These are phyloP conservation scores for Gonium pectorale DNA, from an alignment of 139 green algal species.

Conservation along the genomic window DNA sequence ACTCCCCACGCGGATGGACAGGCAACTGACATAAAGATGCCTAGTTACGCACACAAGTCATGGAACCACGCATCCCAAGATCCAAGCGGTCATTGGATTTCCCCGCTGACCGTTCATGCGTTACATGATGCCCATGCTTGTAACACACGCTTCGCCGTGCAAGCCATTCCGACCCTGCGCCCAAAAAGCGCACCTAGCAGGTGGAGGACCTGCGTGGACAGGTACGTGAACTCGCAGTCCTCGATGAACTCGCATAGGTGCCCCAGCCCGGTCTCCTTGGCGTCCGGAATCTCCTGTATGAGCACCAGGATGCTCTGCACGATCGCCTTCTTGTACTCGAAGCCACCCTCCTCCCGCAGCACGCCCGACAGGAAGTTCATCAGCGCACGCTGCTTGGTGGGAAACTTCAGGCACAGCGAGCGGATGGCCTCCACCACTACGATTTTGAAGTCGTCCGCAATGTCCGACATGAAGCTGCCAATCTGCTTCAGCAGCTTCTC, in stretches of 20 bases:
- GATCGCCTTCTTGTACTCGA: slow-evolving; percentile 99
- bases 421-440: slow-evolving; percentile 98
- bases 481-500: slow-evolving; percentile 99
- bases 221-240: slow-evolving; percentile 99
- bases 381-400: slow-evolving; percentile 93
- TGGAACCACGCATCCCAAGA: too few relatives aligned
- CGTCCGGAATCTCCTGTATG: slow-evolving; percentile 95
- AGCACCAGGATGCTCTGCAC: slow-evolving; percentile 95
- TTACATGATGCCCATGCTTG: too few relatives aligned
- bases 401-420: slow-evolving; percentile 98
- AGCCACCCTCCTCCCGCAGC: slow-evolving; percentile 87
- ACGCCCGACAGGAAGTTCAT: slow-evolving; percentile 97
- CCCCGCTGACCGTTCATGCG: too few relatives aligned
- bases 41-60: too few relatives aligned
- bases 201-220: slow-evolving; percentile 96
- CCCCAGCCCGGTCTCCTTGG: slow-evolving; percentile 94
- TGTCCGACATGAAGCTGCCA: slow-evolving; percentile 97
- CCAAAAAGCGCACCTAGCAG: slow-evolving; percentile 90
- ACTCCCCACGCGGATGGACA: too few relatives aligned
- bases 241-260: slow-evolving; percentile 99
- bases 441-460: slow-evolving; percentile 99
- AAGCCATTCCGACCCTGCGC: too few relatives aligned
- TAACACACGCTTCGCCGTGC: too few relatives aligned
- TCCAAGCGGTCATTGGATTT: too few relatives aligned
- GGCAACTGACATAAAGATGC: too few relatives aligned